These are phyloP conservation scores for Starmerella davenportii DNA, from an alignment of 805 yeast species.

Conservation along the genomic window DNA sequence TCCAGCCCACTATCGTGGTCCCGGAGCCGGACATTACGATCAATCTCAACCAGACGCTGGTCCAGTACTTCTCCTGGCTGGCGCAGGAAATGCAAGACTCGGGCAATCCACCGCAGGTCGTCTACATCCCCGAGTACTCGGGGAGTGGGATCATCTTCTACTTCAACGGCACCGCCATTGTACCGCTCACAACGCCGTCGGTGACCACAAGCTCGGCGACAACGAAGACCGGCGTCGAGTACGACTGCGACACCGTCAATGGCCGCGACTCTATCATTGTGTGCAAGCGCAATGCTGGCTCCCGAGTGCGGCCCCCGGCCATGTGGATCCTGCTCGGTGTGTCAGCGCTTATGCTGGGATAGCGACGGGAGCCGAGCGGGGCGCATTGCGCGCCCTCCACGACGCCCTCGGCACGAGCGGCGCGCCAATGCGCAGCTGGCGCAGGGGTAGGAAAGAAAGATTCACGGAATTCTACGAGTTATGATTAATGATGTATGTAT, in stretches of 20 bases:
- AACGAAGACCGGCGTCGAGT: background rate
- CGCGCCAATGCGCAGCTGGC: no score
- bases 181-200: background rate
- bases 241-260: constrained; percentile 1
- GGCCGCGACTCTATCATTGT: background rate
- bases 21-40: background rate
- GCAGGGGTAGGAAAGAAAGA: no score
- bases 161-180: background rate
- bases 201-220: background rate
- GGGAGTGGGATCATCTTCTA: background rate
- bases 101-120: background rate
- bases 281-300: constrained; percentile 2
- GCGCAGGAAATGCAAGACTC: background rate
- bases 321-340: background rate
- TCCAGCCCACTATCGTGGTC: background rate
- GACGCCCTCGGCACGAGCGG: no score
- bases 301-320: background rate
- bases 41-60: background rate
- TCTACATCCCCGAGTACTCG: background rate
- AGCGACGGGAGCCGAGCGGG: no score
- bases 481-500: no score
- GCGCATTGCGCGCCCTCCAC: no score
- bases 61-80: background rate
- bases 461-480: no score
- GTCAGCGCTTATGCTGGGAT: no score